Conservation (phyloP, 495 filamentous ascomycete species). For the Aspergillus bertholletiae region DNA sequence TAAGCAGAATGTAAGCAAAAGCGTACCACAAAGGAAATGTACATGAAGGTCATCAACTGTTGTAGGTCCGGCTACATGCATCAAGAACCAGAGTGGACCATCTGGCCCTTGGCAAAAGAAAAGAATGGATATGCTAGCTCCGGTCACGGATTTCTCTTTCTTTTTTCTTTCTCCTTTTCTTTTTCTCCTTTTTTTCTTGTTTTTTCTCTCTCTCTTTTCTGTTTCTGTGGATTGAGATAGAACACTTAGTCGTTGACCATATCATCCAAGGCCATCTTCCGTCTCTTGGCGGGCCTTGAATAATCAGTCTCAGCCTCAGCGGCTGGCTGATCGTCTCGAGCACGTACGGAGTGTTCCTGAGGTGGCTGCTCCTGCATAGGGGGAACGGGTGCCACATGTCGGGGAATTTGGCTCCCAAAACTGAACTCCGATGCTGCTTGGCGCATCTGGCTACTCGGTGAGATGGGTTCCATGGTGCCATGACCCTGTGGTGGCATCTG, state of each 20-base stretch:
- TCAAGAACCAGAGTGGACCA: conserved; percentile 2
- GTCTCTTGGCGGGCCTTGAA: conserved; percentile 65
- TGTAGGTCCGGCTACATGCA: conserved; percentile 37
- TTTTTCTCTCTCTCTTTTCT: no score
- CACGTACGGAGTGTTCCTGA: conserved; percentile 13
- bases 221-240: background rate
- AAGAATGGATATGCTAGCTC: conserved; percentile 8
- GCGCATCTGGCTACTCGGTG: conserved; percentile 24
- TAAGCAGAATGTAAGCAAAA: background rate
- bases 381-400: conserved; percentile 22
- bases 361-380: conserved; percentile 16
- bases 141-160: background rate
- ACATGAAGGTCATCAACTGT: conserved; percentile 25
- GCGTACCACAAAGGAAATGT: conserved; percentile 15
- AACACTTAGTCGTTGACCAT: conserved; percentile 41
- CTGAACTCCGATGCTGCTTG: conserved; percentile 16
- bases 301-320: conserved; percentile 26
- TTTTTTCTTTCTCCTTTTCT: background rate
- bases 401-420: conserved; percentile 22
- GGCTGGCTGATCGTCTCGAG: conserved; percentile 14
- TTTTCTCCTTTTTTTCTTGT: no score
- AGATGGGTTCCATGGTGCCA: conserved; percentile 26
- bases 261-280: conserved; percentile 56
- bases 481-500: conserved; percentile 19
- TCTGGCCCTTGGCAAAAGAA: conserved; percentile 1